A percentile compares a stretch with the other conserved stretches of the same genome.
Conservation (phyloP, 2,329 filamentous ascomycete genomes). For the Pseudogymnoascus sp. region DNA sequence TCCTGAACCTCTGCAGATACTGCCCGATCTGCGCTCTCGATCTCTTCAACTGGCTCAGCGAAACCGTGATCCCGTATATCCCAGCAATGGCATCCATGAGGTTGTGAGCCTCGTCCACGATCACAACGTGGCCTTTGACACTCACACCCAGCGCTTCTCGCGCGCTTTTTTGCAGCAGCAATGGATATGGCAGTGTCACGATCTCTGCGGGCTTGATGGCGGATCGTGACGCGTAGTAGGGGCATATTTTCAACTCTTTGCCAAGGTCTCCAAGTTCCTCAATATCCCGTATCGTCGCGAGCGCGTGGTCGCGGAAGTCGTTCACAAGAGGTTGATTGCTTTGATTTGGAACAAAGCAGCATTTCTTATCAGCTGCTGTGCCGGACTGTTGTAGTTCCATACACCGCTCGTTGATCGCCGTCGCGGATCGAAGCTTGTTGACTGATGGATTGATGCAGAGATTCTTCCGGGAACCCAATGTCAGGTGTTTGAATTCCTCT, state of each 20-base stretch:
- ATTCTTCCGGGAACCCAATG: slow-evolving; percentile 63
- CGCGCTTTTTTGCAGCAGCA: slow-evolving; percentile 79
- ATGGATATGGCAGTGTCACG: slow-evolving; percentile 83
- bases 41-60: slow-evolving; percentile 62
- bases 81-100: slow-evolving; percentile 89
- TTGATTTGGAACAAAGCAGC: slow-evolving; percentile 69
- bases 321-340: slow-evolving; percentile 65
- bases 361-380: slow-evolving; percentile 56
- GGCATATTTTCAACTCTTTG: slow-evolving; percentile 73
- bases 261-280: slow-evolving; percentile 80
- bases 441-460: slow-evolving; percentile 84
- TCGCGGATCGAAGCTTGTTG: slow-evolving; percentile 57
- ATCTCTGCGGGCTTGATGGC: slow-evolving; percentile 82
- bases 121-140: slow-evolving; percentile 80
- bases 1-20: slow-evolving; percentile 84
- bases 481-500: slow-evolving; percentile 59
- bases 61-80: slow-evolving; percentile 75
- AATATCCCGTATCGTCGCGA: slow-evolving; percentile 85
- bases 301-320: slow-evolving; percentile 75
- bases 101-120: slow-evolving; percentile 96
- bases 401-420: slow-evolving; percentile 89
- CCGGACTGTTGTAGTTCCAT: slow-evolving; percentile 78
- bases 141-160: slow-evolving; percentile 82
- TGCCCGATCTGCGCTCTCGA: slow-evolving; percentile 69
- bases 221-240: slow-evolving; percentile 89